These are phyloP conservation scores for Rhodotorula sp. DNA, from an alignment of 1,284 basidiomycete species.

Conservation along the genomic window DNA sequence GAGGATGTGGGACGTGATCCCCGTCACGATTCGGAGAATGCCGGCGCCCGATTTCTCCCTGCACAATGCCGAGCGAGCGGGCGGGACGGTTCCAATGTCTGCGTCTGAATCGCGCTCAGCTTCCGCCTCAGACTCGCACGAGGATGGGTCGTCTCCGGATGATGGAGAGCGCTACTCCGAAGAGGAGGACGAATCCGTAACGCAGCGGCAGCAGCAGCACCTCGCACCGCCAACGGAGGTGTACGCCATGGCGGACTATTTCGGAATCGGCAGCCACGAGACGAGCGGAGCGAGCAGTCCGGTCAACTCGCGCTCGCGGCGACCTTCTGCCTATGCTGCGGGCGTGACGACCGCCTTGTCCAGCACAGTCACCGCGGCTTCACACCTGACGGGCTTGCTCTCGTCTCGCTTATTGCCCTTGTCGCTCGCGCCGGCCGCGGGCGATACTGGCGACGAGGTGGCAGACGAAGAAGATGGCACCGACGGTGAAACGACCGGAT, in stretches of 20 bases:
- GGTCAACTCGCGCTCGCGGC: background rate
- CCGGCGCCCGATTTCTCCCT: slow-evolving; percentile 1
- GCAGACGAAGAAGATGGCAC: background rate
- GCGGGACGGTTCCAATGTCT: background rate
- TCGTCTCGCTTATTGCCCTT: background rate
- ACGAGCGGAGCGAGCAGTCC: background rate
- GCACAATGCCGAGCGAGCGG: background rate
- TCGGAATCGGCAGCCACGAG: background rate
- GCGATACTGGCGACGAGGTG: too few relatives aligned
- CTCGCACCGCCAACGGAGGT: background rate
- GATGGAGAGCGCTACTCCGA: too few relatives aligned
- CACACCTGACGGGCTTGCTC: slow-evolving; percentile 2
- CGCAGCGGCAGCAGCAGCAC: background rate
- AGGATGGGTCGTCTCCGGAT: too few relatives aligned
- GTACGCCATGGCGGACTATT: slow-evolving; percentile 4
- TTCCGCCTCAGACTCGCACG: background rate
- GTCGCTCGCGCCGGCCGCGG: background rate
- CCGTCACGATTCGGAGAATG: slow-evolving; percentile 25
- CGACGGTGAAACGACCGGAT: background rate
- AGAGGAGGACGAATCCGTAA: too few relatives aligned
- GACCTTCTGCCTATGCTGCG: background rate
- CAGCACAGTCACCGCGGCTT: background rate
- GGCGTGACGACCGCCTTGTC: background rate
- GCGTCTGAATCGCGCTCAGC: background rate
- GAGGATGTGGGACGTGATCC: slow-evolving; percentile 35